phyloP scores from a whole-genome alignment of 192 early-diverging fungal genomes.

The Gryganskiella cystojenkinii region DNA sequence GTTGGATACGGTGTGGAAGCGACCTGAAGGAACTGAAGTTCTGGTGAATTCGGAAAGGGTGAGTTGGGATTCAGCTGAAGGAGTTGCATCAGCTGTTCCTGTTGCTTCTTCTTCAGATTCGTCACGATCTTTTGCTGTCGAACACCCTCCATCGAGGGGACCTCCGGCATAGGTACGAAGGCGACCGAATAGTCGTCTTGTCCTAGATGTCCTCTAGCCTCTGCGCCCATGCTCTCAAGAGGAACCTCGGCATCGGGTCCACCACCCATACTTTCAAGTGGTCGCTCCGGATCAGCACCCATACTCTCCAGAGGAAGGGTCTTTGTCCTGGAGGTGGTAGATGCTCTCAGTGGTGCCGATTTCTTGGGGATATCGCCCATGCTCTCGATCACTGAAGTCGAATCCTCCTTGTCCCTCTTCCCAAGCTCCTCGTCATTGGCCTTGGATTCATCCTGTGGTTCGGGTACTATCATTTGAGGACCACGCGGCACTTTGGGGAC shows the following conservation, averaged over 20 bases:
- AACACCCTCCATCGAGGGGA: conserved; percentile 4
- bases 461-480: conserved; percentile 5
- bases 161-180: conserved; percentile 9
- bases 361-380: conserved; percentile 11
- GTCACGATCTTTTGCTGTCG: conserved; percentile 17
- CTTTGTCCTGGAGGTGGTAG: background rate
- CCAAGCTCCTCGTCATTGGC: conserved; percentile 6
- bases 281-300: conserved; percentile 4
- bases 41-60: conserved; percentile 26
- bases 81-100: conserved; percentile 5
- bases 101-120: background rate
- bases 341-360: background rate
- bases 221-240: conserved; percentile 34
- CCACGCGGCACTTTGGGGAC: conserved; percentile 8
- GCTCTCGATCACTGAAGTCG: conserved; percentile 5
- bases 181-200: background rate
- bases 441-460: background rate
- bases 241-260: conserved; percentile 4
- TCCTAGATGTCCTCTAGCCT: background rate
- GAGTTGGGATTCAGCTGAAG: background rate
- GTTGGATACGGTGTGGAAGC: conserved; percentile 8
- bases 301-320: conserved; percentile 17
- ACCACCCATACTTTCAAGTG: conserved; percentile 35
- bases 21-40: conserved; percentile 42
- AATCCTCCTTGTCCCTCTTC: conserved; percentile 15